Evolutionary conservation across 75 land plant species (phyloP), one percentile per base, ranked within the genome.

Genomic region (Pinus albicaulis): DNA sequence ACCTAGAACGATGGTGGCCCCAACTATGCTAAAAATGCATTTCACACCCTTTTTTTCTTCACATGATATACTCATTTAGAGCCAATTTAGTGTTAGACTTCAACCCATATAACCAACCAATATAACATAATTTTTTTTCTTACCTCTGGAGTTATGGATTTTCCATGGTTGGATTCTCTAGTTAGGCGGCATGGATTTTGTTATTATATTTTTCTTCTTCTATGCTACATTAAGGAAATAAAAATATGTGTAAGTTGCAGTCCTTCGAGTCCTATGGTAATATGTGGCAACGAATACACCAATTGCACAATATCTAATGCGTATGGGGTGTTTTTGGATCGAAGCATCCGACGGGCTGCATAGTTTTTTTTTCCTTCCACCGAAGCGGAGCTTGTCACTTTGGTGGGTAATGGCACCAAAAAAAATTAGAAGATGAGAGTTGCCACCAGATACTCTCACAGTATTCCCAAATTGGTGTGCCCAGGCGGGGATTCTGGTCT

Each of bases 391-490:
- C 79, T 87, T 15, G 0, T 87, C 5, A 26, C 36, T 11, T 76
- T 38, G 7, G 83, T 87, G 26, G 85, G 87, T 28, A n/a, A 24
- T 4, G 89, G 76, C 16, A 28, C 76, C 5, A 17, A 44, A 41
- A 72, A 55, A 64, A 81, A 81, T 57, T 76, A 74, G 60, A 87
- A 87, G 58, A 84, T 84, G 73, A 84, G 78, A 55, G 74, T 79
- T 3, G 78, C 68, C 3, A 69, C 77, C 3, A 22, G 52, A 2
- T 72, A 60, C 59, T 56, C 77, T 72, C 86, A 86, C 76, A 87
- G 87, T 83, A 65, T 84, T 60, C 89, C 89, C 15, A 84, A 81
- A 61, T 73, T 84, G 24, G 80, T 64, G 4, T 87, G 89, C 78
- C 83, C 83, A 4, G 89, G 76, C 19, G 79, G 86, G 12, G 79